A percentile compares a stretch with the other conserved stretches of the same genome.
Conservation (phyloP, 2,329 filamentous ascomycete genomes). For the Fusarium sp. region DNA sequence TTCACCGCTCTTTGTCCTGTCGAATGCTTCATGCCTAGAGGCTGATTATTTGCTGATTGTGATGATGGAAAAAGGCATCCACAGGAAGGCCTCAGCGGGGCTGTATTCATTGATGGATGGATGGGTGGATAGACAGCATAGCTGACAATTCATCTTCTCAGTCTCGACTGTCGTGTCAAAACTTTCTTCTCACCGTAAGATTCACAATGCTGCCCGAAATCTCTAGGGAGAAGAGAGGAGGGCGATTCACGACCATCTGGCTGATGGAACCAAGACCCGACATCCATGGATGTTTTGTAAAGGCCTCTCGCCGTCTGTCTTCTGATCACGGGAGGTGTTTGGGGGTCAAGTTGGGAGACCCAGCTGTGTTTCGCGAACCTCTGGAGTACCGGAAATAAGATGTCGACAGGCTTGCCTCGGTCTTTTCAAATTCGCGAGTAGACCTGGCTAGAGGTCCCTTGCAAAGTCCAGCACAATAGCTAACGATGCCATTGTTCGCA, state of each 20-base stretch:
- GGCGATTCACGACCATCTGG: not conserved
- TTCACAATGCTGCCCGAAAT: not conserved
- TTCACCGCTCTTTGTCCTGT: constrained; percentile 21
- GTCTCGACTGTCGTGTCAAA: not conserved
- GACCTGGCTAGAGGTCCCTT: not conserved
- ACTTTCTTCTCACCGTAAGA: not conserved
- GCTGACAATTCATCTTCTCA: not conserved
- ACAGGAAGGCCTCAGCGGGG: constrained; percentile 27
- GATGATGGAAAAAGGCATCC: constrained; percentile 14
- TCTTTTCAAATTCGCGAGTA: not conserved
- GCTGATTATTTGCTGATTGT: not conserved
- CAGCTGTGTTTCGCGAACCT: not conserved
- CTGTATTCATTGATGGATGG: constrained; percentile 6
- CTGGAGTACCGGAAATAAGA: not conserved
- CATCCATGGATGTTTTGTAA: not conserved
- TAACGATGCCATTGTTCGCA: not conserved
- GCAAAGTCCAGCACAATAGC: not conserved
- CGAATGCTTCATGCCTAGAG: not conserved
- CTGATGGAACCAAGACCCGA: not conserved
- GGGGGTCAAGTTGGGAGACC: not conserved
- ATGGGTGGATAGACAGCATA: constrained; percentile 4
- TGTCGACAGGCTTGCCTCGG: not conserved
- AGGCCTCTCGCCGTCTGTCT: not conserved
- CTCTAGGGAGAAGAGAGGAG: not conserved
- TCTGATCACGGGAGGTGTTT: not conserved